Base-by-base conservation (phyloP, 768 basidiomycete species). In the Calocera cornea region DNA sequence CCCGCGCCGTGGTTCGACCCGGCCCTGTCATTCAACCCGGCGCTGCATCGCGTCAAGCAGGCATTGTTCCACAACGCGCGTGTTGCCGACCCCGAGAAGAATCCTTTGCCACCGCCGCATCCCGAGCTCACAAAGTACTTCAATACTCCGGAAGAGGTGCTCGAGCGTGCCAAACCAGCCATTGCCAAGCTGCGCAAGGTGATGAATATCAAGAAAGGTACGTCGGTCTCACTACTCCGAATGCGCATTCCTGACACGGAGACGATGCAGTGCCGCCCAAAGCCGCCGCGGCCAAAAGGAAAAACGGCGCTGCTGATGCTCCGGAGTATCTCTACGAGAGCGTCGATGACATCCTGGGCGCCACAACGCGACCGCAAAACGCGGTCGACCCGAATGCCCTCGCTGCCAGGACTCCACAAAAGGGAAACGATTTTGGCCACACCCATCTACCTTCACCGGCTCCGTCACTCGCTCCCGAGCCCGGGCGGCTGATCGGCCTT, bases 1-100 rank as follows among this genome's bases (percentile, higher is more conserved):
- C 83, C 80, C 11, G 72, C 73, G 1, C 80, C 87, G 1, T 98
- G 92, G 92, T 95, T 88, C 73, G 85, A 88, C 68, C 82, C 87
- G 0, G 78, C 80, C 1, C 77, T 86, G 1, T 91, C 94, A 0
- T 97, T 84, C 76, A 97, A 95, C 72, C 94, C 95, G 1, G 84
- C 90, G 2, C 81, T 97, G 34, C 95, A 99, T 73, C 87, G 95
- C 65, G 83, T 87, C 67, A 95, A 95, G 75, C 93, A 97, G 79
- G 94, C 94, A 14, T 85, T 93, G 72, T 91, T 95, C 76, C 95
- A 97, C 73, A 83, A 83, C 64, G 92, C 92, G 1, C 82, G 92
- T 11, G 86, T 88, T 22, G 78, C 83, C 1, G 90, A 97, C 73
- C 75, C 95, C n/a, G 76, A 80, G 24, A 80, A 80, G 7, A 80